phyloP scores from a whole-genome alignment of 805 yeast species.

The Wickerhamiella spandovensis region DNA sequence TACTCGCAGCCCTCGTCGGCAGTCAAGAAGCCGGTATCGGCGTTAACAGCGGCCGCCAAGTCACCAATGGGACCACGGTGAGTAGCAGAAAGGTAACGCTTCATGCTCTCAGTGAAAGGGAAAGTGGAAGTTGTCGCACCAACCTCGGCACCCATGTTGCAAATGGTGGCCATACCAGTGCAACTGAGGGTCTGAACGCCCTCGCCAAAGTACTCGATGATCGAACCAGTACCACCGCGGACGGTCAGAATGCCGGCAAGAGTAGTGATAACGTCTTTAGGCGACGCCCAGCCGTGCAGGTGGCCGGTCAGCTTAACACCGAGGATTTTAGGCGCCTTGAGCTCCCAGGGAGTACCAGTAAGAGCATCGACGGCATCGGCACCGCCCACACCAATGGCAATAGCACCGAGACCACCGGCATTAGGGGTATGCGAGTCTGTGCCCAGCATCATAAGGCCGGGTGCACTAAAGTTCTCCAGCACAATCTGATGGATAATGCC shows the following conservation, averaged over 20 bases:
- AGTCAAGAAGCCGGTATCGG: constrained; percentile 38
- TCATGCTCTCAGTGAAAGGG: constrained; percentile 81
- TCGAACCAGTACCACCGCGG: constrained; percentile 95
- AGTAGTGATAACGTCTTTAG: constrained; percentile 89
- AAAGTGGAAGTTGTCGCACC: constrained; percentile 97
- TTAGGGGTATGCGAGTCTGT: constrained; percentile 98
- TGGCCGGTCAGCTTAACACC: constrained; percentile 90
- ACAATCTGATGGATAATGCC: constrained; percentile 98
- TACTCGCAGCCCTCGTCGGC: constrained; percentile 92
- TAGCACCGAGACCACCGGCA: constrained; percentile 97
- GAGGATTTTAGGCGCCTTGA: constrained; percentile 88
- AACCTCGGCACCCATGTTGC: constrained; percentile 99
- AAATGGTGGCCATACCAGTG: constrained; percentile 99
- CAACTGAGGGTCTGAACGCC: constrained; percentile 83
- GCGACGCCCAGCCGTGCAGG: constrained; percentile 89
- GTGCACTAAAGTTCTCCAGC: constrained; percentile 89
- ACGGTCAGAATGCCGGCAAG: constrained; percentile 89
- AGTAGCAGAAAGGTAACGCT: constrained; percentile 70
- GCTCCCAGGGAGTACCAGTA: constrained; percentile 97
- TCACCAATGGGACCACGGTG: constrained; percentile 72
- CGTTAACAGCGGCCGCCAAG: constrained; percentile 52
- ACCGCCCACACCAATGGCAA: constrained; percentile 99
- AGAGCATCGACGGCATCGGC: constrained; percentile 98
- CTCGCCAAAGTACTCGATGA: constrained; percentile 92
- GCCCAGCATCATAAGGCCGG: constrained; percentile 94